Percentiles rank a stretch among this genome's conserved stretches.
These are phyloP conservation scores for Mycoemilia scoparia DNA, from an alignment of 192 early-diverging fungal species.

Conservation along the genomic window DNA sequence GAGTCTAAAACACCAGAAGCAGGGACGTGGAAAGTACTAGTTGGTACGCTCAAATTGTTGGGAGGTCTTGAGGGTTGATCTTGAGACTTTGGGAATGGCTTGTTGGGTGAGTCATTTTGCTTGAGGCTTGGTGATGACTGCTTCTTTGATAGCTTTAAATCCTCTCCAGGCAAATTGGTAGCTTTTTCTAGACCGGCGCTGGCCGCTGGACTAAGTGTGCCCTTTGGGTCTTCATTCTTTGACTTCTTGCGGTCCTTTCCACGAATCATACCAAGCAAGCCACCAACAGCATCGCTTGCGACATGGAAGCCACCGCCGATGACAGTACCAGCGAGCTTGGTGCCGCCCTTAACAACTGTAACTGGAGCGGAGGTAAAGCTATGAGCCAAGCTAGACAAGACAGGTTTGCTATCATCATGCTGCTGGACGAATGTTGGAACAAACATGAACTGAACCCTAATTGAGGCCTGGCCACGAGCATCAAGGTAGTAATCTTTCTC, in stretches of 20 bases:
- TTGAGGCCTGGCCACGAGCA: conserved; percentile 15
- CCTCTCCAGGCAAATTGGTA: neutral
- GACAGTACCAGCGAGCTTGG: conserved; percentile 26
- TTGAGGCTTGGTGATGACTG: neutral
- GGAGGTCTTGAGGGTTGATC: neutral
- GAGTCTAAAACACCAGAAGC: neutral
- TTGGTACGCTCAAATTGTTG: neutral
- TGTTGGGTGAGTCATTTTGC: neutral
- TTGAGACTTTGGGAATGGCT: neutral
- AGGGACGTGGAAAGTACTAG: neutral
- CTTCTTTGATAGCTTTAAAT: neutral
- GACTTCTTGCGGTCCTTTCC: no score
- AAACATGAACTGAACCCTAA: conserved; percentile 40
- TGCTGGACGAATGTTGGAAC: conserved; percentile 37
- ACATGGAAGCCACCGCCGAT: conserved; percentile 18
- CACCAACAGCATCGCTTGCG: neutral
- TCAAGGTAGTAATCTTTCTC: conserved; percentile 25
- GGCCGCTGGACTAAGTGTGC: no score
- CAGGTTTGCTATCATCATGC: conserved; percentile 28
- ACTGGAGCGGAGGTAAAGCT: conserved; percentile 37
- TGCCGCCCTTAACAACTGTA: conserved; percentile 33
- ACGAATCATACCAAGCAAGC: no score
- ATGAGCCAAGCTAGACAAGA: conserved; percentile 34
- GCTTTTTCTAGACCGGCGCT: neutral
- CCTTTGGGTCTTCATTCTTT: no score